A percentile compares a stretch with the other conserved stretches of the same genome.
Conservation (phyloP, 2,329 filamentous ascomycete genomes). For the Lachnellula occidentalis region DNA sequence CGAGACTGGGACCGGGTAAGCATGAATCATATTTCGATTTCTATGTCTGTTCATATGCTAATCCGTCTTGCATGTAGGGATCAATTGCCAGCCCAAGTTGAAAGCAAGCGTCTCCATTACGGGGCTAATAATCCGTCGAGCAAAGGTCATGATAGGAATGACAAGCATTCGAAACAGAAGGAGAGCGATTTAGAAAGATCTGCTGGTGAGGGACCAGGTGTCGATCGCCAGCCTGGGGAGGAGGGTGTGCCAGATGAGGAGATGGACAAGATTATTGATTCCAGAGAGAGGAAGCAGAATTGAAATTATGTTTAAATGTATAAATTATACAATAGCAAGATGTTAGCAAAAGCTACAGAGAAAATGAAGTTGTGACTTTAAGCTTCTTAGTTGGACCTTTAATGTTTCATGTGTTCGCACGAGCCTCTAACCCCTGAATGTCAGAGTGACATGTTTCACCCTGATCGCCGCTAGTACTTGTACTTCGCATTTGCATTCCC, state of each 20-base stretch:
- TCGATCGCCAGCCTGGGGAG: slow-evolving; percentile 15
- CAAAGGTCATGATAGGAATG: slow-evolving; percentile 34
- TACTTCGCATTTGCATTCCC: no score
- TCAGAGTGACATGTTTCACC: no score
- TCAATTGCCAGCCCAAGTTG: slow-evolving; percentile 9
- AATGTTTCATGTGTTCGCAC: no score
- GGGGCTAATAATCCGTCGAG: slow-evolving; percentile 31
- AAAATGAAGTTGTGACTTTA: no score
- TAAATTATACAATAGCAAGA: no score
- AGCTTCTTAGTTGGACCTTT: no score
- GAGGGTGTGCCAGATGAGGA: slow-evolving; percentile 28
- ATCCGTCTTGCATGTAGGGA: slow-evolving; percentile 29
- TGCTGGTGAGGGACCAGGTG: slow-evolving; percentile 33
- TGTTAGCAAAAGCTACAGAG: no score
- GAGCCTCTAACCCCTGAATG: no score
- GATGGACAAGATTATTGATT: slow-evolving; percentile 9
- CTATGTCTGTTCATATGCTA: slow-evolving; percentile 12
- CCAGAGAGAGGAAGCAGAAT: slow-evolving; percentile 10
- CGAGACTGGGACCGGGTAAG: slow-evolving; percentile 37
- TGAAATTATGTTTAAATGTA: background rate
- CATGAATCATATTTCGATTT: slow-evolving; percentile 19
- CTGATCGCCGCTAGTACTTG: no score
- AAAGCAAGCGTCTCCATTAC: slow-evolving; percentile 34
- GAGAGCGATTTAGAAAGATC: slow-evolving; percentile 35
- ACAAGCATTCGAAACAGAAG: slow-evolving; percentile 36